Base-by-base conservation (phyloP, 2,329 filamentous ascomycete genomes). In the Annulohypoxylon truncatum region DNA sequence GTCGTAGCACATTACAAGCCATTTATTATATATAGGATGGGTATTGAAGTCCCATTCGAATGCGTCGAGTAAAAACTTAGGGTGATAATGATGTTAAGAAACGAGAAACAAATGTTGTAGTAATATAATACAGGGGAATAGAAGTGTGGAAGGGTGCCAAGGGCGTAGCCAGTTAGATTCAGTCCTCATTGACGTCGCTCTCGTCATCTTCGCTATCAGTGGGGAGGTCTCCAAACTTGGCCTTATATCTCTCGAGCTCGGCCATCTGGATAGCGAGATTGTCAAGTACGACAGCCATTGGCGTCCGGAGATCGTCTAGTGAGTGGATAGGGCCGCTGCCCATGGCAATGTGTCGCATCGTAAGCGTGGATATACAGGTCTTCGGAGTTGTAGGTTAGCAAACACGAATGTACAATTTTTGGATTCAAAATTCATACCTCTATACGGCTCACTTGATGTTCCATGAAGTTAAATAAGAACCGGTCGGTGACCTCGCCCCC, bases 391-490 rank as follows among this genome's bases (percentile, higher is more conserved):
- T 12, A 33, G n/a, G 65, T 79, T 71, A 79, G 73, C 51, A 48
- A 53, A 26, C 15, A 28, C 22, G 28, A 38, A 12, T 33, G 38
- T 54, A 52, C 5, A 5, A 1, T 33, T n/a, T 10, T 55, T 12
- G 18, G 22, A 22, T 29, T 4, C 24, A 15, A 33, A 50, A 55
- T 31, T 81, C 90, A 80, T 83, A 96, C 94, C 89, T 99, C 96
- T 77, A 99, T 96, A 75, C 96, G 89, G 77, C 92, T 94, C 72
- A 99, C 92, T 84, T 97, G 94, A 77, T 98, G 94, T 77, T 97
- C 94, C 78, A 98, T 87, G 75, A 99, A 93, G 75, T 93, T 94
- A 60, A 97, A 81, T 79, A 98, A 82, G 79, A 97, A 95, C 56
- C 88, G 85, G 82, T 98, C 96, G 26, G 94, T 93, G 57, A 97